phyloP scores from a whole-genome alignment of 148 eudicot species.

The Persicaria maculosa region DNA sequence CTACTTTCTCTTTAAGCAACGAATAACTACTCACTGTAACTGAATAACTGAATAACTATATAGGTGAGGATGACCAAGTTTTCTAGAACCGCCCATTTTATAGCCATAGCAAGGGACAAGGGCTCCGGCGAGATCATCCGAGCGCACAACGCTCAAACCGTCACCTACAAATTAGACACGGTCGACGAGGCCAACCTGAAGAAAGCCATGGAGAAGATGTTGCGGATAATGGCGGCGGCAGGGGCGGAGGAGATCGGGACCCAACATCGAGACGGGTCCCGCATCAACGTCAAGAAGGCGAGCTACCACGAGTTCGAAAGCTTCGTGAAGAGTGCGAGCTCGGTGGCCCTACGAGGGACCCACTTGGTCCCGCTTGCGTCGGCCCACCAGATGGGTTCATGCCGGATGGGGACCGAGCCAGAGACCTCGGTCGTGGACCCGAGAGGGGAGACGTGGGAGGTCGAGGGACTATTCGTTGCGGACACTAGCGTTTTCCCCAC shows the following conservation, averaged over 20 bases:
- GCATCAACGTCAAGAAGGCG: conserved; percentile 33
- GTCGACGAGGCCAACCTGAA: conserved; percentile 34
- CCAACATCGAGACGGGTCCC: conserved; percentile 35
- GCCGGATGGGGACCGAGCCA: conserved; percentile 54
- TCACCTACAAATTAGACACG: conserved; percentile 31
- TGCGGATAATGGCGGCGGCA: conserved; percentile 68
- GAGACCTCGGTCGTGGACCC: conserved; percentile 47
- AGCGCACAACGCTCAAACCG: conserved; percentile 14
- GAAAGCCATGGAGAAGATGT: conserved; percentile 39
- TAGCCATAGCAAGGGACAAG: conserved; percentile 56
- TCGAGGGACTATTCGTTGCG: conserved; percentile 60
- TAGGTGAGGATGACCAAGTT: conserved; percentile 43
- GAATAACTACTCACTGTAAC: too few species aligned
- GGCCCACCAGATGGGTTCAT: conserved; percentile 87
- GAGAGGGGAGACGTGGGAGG: conserved; percentile 70
- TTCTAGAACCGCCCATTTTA: conserved; percentile 58
- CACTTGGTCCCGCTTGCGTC: conserved; percentile 38
- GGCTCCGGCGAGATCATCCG: conserved; percentile 39
- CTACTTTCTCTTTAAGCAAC: too few species aligned
- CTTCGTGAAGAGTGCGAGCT: conserved; percentile 56
- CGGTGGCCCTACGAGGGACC: conserved; percentile 20
- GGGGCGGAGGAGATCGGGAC: conserved; percentile 86
- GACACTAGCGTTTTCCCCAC: conserved; percentile 81
- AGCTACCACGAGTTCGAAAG: conserved; percentile 43
- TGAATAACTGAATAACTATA: too few species aligned